phyloP scores from a whole-genome alignment of 2,329 filamentous ascomycete genomes.

The Fusarium setosum region DNA sequence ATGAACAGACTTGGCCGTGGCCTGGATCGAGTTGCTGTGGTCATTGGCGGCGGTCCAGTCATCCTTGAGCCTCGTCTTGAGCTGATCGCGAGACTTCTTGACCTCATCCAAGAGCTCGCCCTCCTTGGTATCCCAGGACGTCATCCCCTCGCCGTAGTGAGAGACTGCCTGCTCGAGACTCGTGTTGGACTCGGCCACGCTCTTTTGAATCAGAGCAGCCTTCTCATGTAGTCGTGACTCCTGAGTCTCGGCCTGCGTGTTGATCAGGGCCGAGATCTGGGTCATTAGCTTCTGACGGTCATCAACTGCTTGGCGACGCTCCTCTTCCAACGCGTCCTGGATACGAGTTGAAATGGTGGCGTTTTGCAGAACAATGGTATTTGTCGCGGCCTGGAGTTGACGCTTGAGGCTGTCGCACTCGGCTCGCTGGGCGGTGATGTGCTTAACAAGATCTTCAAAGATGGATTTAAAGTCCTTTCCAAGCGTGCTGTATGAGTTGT shows the following conservation, averaged over 20 bases:
- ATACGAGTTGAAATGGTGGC: conserved; percentile 74
- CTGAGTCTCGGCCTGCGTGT: conserved; percentile 78
- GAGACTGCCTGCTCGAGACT: conserved; percentile 73
- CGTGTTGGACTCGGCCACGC: conserved; percentile 71
- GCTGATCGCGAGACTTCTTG: conserved; percentile 76
- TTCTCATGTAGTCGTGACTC: conserved; percentile 75
- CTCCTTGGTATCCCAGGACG: conserved; percentile 78
- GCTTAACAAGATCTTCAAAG: conserved; percentile 83
- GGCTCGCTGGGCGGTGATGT: conserved; percentile 79
- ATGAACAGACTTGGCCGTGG: conserved; percentile 87
- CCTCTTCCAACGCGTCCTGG: conserved; percentile 77
- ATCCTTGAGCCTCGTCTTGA: conserved; percentile 85
- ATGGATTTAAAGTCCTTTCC: conserved; percentile 87
- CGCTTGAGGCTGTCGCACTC: conserved; percentile 80
- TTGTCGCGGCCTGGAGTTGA: conserved; percentile 78
- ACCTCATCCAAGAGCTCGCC: conserved; percentile 77
- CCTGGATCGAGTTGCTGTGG: conserved; percentile 85
- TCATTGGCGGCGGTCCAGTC: conserved; percentile 87
- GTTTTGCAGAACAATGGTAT: conserved; percentile 75
- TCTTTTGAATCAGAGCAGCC: conserved; percentile 71
- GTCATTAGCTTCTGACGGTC: conserved; percentile 80
- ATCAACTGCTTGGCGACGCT: conserved; percentile 76
- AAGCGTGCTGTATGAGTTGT: conserved; percentile 84
- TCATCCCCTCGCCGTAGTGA: conserved; percentile 77
- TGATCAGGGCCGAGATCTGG: conserved; percentile 83